A percentile compares a stretch with the other conserved stretches of the same genome.
Conservation (phyloP, 208 protist genomes). For the Entamoeba invadens region DNA sequence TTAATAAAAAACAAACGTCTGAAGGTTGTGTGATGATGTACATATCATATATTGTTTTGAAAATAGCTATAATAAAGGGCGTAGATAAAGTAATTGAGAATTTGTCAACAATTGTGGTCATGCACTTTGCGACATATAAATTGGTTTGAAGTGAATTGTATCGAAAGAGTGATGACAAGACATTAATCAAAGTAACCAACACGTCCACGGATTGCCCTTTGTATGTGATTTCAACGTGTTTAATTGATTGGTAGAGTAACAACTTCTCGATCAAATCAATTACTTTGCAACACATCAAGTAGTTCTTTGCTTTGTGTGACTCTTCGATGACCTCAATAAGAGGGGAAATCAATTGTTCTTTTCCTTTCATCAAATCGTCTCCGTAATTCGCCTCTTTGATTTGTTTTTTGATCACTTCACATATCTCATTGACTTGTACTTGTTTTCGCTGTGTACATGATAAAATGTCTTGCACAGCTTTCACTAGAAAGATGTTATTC, state of each 20-base stretch:
- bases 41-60: not conserved
- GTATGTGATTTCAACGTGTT: not conserved
- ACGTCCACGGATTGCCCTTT: not conserved
- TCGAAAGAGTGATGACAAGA: not conserved
- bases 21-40: not conserved
- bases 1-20: too few species aligned
- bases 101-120: not conserved
- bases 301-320: not conserved
- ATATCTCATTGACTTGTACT: not conserved
- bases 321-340: not conserved
- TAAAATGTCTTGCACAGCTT: not conserved
- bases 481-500: not conserved
- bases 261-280: not conserved
- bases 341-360: not conserved
- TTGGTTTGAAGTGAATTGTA: not conserved
- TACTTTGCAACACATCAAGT: not conserved
- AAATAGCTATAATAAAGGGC: not conserved
- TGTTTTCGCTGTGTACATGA: not conserved
- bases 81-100: not conserved
- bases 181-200: not conserved
- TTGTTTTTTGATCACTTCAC: not conserved
- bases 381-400: not conserved
- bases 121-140: not conserved
- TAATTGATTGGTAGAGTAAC: not conserved
- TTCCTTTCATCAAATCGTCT: not conserved